phyloP scores from a whole-genome alignment of 2,329 filamentous ascomycete species.

The Verticillium tricorpus region DNA sequence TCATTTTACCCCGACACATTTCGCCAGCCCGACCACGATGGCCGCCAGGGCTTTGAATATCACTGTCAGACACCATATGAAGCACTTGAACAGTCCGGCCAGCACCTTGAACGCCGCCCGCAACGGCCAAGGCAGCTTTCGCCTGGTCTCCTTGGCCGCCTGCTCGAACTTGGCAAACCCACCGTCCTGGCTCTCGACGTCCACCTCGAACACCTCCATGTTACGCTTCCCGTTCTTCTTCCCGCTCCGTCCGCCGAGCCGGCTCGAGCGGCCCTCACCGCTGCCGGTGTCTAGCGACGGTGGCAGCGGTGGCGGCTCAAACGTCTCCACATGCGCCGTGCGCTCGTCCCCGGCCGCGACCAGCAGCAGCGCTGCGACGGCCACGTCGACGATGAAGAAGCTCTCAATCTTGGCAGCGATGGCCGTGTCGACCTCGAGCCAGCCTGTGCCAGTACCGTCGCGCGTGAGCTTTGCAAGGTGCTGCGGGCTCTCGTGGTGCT shows the following conservation, averaged over 20 bases:
- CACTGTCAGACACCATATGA: conserved; percentile 55
- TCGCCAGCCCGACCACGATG: conserved; percentile 46
- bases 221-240: conserved; percentile 27
- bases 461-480: conserved; percentile 57
- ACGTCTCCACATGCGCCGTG: conserved; percentile 45
- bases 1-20: conserved; percentile 35
- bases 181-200: conserved; percentile 58
- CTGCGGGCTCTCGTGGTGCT: conserved; percentile 58
- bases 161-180: conserved; percentile 31
- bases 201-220: conserved; percentile 56
- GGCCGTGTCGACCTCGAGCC: conserved; percentile 57
- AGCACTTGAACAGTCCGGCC: conserved; percentile 50
- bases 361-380: conserved; percentile 54
- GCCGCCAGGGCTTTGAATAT: conserved; percentile 48
- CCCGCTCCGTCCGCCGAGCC: conserved; percentile 16
- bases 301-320: conserved; percentile 52
- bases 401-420: conserved; percentile 55
- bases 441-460: conserved; percentile 55
- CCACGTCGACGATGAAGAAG: conserved; percentile 60
- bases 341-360: conserved; percentile 55
- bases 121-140: conserved; percentile 46
- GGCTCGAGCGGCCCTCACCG: conserved; percentile 24
- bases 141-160: conserved; percentile 30
- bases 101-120: conserved; percentile 46
- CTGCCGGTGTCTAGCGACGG: conserved; percentile 17